Evolutionary conservation across 2,329 filamentous ascomycete genomes (phyloP).

Genomic region (Aspergillus quadrilineatus): DNA sequence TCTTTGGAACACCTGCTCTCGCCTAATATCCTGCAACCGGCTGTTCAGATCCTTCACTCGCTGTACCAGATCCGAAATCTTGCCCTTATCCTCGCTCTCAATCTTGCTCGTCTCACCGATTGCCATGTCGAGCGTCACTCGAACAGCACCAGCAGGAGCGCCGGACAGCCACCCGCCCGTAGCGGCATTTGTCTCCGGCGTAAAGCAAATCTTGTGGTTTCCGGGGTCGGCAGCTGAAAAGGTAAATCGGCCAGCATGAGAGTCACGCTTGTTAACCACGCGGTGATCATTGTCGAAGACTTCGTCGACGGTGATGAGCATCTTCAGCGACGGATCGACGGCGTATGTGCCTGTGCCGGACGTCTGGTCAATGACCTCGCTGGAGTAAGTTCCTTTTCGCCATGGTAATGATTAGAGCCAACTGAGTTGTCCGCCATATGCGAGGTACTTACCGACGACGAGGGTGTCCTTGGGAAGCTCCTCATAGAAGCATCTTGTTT

Average conservation of each 20-base stretch:
- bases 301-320: conserved; percentile 93
- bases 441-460: conserved; percentile 69
- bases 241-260: conserved; percentile 78
- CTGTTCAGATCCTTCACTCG: conserved; percentile 88
- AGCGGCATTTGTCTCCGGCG: conserved; percentile 70
- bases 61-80: conserved; percentile 84
- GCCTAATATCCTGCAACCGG: conserved; percentile 79
- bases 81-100: conserved; percentile 88
- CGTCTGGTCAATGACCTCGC: conserved; percentile 77
- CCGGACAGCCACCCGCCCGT: conserved; percentile 70
- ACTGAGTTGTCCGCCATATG: neutral
- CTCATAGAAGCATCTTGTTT: conserved; percentile 96
- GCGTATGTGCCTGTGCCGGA: conserved; percentile 59
- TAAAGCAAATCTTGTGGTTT: conserved; percentile 94
- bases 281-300: conserved; percentile 97
- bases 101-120: conserved; percentile 94
- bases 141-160: conserved; percentile 71
- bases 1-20: conserved; percentile 95
- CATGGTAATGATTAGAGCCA: neutral
- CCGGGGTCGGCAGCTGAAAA: conserved; percentile 94
- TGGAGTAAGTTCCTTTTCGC: conserved; percentile 71
- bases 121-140: conserved; percentile 81
- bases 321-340: conserved; percentile 71
- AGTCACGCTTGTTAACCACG: conserved; percentile 82
- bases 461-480: conserved; percentile 96